Base-by-base conservation (phyloP, 1,139 yeast species). In the Saccharomyces hybrid region DNA sequence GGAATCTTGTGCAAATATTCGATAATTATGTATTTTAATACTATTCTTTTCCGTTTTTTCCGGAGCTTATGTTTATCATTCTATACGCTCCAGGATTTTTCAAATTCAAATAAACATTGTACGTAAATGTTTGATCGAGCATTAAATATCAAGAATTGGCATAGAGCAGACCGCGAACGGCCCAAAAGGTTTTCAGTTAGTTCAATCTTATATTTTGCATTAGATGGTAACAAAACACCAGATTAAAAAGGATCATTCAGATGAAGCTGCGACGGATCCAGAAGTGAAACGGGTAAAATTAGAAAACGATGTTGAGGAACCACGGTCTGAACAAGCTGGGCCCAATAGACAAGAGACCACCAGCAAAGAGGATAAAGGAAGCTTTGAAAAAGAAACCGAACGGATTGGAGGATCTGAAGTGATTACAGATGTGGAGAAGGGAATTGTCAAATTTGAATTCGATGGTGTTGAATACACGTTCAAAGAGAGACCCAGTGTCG, bases 401-500 rank as follows among this genome's bases (percentile, higher is more conserved):
- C 68, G 65, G 6, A 63, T 54, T n/a, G 57, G 60, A 32, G 54
- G 56, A 2, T 65, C 66, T 26, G 71, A 62, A 38, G 63, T 61
- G 5, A 62, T 61, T 1, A 72, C 65, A 44, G 73, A 70, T 54
- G 74, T 70, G 54, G 68, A 68, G 13, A 70, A 80, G 58, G 74
- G 85, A 47, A 79, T 77, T 48, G 78, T 73, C 50, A 73, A 75
- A 14, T 83, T 83, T 64, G 77, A 75, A 53, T 83, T 83, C 65
- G 96, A 89, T 65, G 97, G 96, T 0, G 81, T 81, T n/a, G 78
- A 80, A 55, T 90, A 91, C 69, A 82, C 89, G 27, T 91, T 87
- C 72, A 88, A 86, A 64, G 99, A 93, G 69, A 77, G 97, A 58
- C 95, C 98, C 0, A 90, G 97, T 5, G 98, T 91, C 2, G 77